phyloP scores from a whole-genome alignment of 164 flowering plant species.

The Umbellularia californica region DNA sequence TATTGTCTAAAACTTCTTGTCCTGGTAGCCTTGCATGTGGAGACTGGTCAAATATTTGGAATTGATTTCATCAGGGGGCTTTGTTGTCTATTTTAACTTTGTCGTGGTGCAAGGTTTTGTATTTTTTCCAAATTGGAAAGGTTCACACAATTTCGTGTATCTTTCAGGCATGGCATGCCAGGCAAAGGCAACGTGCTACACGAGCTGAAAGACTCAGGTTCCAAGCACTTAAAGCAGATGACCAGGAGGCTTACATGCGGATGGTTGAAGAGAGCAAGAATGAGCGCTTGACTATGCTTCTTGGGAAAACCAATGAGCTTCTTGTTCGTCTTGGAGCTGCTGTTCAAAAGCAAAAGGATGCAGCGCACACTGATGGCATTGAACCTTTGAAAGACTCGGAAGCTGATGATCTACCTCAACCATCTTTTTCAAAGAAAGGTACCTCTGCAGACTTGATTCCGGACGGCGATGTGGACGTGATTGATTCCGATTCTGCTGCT shows the following conservation, averaged over 20 bases:
- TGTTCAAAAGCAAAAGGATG: conserved; percentile 90
- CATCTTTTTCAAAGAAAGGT: conserved; percentile 42
- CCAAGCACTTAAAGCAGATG: conserved; percentile 91
- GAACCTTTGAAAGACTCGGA: conserved; percentile 55
- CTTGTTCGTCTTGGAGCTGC: conserved; percentile 91
- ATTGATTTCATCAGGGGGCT: not conserved
- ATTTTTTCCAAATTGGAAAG: not conserved
- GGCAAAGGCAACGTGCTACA: conserved; percentile 94
- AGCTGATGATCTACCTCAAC: conserved; percentile 39
- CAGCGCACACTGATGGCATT: conserved; percentile 54
- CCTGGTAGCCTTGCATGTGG: not conserved
- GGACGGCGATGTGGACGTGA: conserved; percentile 42
- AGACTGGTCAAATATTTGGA: not conserved
- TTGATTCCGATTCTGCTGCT: conserved; percentile 41
- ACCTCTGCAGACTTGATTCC: conserved; percentile 34
- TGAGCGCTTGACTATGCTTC: conserved; percentile 85
- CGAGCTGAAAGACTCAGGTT: conserved; percentile 86
- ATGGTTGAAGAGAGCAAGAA: conserved; percentile 99
- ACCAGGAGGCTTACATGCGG: conserved; percentile 96
- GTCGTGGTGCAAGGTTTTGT: not conserved
- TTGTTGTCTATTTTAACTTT: not conserved
- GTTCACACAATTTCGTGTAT: not conserved
- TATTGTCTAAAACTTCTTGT: not conserved
- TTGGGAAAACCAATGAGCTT: conserved; percentile 89
- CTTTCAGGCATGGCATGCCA: conserved; percentile 89